Conservation (phyloP, 108 stramenopile species). For the Schizochytrium sp. region DNA sequence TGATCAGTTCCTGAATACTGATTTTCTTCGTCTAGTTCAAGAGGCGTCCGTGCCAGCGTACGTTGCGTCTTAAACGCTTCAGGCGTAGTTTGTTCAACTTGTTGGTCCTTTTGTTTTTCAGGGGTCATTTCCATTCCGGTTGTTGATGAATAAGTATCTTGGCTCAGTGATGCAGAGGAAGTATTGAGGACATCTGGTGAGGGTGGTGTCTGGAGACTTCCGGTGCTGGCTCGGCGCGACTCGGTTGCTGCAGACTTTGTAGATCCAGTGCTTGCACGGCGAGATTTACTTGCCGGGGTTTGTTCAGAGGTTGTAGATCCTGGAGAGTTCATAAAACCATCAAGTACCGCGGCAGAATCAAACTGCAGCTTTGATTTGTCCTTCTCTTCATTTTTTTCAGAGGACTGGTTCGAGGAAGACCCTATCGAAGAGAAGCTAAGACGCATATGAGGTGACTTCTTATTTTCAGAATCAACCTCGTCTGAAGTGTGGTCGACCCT, state of each 20-base stretch:
- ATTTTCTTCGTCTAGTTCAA: neutral
- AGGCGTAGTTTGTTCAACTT: neutral
- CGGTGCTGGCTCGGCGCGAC: too few species aligned
- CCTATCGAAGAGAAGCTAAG: slow-evolving; percentile 14
- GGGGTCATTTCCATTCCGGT: slow-evolving; percentile 14
- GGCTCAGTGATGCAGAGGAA: too few species aligned
- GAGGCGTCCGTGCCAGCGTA: slow-evolving; percentile 12
- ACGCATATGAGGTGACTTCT: slow-evolving; percentile 22
- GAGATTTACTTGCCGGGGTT: neutral
- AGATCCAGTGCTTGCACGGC: neutral
- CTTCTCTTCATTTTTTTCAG: neutral
- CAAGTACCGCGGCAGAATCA: neutral
- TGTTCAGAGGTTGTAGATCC: neutral
- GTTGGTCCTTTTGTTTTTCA: neutral
- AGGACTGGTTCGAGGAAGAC: neutral
- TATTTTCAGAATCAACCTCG: neutral
- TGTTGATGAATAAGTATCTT: neutral
- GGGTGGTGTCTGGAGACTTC: too few species aligned
- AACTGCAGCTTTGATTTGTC: neutral
- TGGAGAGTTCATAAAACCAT: slow-evolving; percentile 50
- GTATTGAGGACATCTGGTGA: too few species aligned
- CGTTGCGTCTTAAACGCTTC: neutral
- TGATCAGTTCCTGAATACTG: neutral
- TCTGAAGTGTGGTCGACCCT: neutral
- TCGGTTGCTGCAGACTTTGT: neutral